These are phyloP conservation scores for Skeletonema costatum DNA, from an alignment of 108 stramenopile genomes.

Conservation along the genomic window DNA sequence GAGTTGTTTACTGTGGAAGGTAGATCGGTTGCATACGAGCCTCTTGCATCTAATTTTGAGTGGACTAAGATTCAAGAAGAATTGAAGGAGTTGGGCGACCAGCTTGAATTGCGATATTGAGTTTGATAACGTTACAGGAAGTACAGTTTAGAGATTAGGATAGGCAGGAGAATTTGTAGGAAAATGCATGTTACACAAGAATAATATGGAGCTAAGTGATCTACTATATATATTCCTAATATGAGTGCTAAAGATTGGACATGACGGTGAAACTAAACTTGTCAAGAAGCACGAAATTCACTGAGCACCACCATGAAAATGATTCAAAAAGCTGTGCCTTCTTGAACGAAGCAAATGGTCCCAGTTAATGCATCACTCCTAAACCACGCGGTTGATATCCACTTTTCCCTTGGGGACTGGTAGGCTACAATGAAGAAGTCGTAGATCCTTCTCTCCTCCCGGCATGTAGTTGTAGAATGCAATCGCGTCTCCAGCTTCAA, in stretches of 20 bases:
- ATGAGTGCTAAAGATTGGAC: neutral
- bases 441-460: constrained; percentile 32
- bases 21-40: constrained; percentile 53
- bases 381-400: constrained; percentile 53
- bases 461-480: constrained; percentile 52
- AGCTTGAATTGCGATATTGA: constrained; percentile 74
- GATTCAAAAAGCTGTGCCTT: constrained; percentile 9
- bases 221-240: neutral
- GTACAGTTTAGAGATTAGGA: constrained; percentile 2
- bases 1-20: constrained; percentile 58
- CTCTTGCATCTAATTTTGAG: constrained; percentile 67
- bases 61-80: constrained; percentile 51
- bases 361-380: constrained; percentile 34
- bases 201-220: neutral
- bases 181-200: neutral
- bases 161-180: neutral
- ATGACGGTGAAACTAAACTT: neutral
- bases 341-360: constrained; percentile 30
- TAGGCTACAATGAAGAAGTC: constrained; percentile 33
- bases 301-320: neutral
- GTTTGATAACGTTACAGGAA: constrained; percentile 43
- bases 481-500: constrained; percentile 50
- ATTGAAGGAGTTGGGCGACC: constrained; percentile 59
- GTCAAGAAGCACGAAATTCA: too few relatives aligned
- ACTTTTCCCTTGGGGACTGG: constrained; percentile 44